A percentile compares a stretch with the other conserved stretches of the same genome.
Evolutionary conservation across 306 rosid genomes (phyloP).

Genomic region (Fagus sylvatica): DNA sequence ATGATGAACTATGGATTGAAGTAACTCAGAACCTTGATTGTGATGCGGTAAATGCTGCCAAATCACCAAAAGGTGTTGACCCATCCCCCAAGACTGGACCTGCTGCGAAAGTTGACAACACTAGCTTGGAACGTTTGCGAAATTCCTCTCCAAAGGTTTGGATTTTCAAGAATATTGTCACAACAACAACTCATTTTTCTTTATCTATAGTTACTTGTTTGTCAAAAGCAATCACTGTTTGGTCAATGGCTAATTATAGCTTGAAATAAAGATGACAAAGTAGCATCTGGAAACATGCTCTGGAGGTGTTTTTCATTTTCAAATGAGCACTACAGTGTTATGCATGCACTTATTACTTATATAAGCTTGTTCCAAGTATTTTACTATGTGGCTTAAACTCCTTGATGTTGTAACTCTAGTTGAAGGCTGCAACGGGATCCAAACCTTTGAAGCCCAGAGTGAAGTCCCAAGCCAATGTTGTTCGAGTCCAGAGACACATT

Average conservation of each 20-base stretch:
- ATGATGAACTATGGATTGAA: conserved; percentile 13
- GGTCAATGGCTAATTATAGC: background rate
- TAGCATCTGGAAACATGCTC: conserved; percentile 5
- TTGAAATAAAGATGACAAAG: background rate
- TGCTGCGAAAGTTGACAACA: conserved; percentile 27
- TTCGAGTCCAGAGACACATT: conserved; percentile 32
- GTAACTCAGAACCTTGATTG: conserved; percentile 4
- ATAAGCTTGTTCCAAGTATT: conserved; percentile 5
- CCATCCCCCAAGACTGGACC: conserved; percentile 31
- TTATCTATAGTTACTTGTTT: conserved; percentile 3
- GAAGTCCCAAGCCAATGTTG: conserved; percentile 22
- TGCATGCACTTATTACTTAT: background rate
- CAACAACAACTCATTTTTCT: background rate
- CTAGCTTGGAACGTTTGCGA: conserved; percentile 30
- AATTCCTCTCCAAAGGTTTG: conserved; percentile 49
- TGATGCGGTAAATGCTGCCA: conserved; percentile 13
- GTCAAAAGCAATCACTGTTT: background rate
- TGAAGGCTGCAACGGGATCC: conserved; percentile 37
- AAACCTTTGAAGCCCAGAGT: conserved; percentile 30
- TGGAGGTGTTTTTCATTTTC: background rate
- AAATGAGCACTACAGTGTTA: background rate
- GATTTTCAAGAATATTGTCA: background rate
- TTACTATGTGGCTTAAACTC: background rate
- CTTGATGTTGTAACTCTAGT: conserved; percentile 23
- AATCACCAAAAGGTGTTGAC: conserved; percentile 21